Base-by-base conservation (phyloP, 129 eudicot species). In the Centella asiatica region DNA sequence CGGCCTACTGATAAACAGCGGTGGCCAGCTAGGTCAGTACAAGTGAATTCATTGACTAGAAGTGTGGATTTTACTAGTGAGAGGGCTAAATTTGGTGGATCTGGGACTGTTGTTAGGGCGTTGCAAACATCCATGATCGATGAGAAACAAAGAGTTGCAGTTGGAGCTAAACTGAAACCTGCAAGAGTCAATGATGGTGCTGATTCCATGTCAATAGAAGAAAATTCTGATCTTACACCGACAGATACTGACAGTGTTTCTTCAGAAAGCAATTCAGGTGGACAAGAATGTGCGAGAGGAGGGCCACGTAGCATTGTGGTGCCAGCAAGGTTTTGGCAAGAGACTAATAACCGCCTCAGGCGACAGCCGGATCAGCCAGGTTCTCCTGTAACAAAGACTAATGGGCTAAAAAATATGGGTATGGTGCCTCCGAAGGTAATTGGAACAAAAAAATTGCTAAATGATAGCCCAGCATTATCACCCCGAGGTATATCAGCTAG, bases 1-100 rank as follows among this genome's bases (percentile, higher is more conserved):
- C 80, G 65, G 76, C 55, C 80, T 31, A 53, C 55, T 71, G 97
- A 85, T 59, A 83, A 78, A 70, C 86, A 79, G 11, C 58, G 82
- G 17, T 90, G 97, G 97, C 97, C 97, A 0, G 93, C 52, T 54
- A 69, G 95, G 72, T 74, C 86, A 50, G 75, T 82, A 56, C 71
- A 63, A 39, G 73, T 57, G 60, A 70, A 66, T 77, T 72, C 80
- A 7, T 36, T 90, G 80, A 81, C 81, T 24, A 74, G 81, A 73
- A 90, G 97, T 64, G 76, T 90, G 48, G 97, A 90, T 83, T 83
- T 67, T 64, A 69, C 78, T 6, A 60, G 52, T 32, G 87, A 83
- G 69, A 84, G 69, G 63, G 5, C 53, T 52, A 74, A 77, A 76
- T 67, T 68, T 70, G 71, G 70, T 71, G 81, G 90, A 85, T 82